Percentiles rank a stretch among this genome's conserved stretches.
phyloP scores from a whole-genome alignment of 2,329 filamentous ascomycete species.

The Alternaria viburni region DNA sequence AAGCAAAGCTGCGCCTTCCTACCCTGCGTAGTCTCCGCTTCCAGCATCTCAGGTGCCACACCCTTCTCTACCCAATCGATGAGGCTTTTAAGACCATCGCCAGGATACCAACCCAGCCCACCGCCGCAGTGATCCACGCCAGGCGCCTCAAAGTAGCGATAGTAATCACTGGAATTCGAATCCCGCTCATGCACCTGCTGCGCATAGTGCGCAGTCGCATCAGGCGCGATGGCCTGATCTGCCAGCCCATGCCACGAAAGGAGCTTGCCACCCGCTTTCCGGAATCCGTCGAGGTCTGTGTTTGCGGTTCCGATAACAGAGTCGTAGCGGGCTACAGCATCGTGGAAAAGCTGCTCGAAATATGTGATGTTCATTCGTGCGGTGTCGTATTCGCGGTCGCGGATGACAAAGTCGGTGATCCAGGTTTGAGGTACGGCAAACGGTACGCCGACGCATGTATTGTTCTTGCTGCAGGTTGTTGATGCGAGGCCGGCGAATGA shows the following conservation, averaged over 20 bases:
- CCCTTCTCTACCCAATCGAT: slow-evolving; percentile 41
- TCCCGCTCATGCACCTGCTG: slow-evolving; percentile 19
- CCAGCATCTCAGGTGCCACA: slow-evolving; percentile 24
- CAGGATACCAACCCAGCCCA: slow-evolving; percentile 29
- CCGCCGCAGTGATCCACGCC: slow-evolving; percentile 36
- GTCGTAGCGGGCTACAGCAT: slow-evolving; percentile 15
- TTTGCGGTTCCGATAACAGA: slow-evolving; percentile 17
- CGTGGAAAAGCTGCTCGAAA: slow-evolving; percentile 13
- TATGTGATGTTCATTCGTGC: slow-evolving; percentile 5
- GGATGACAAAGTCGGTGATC: slow-evolving; percentile 19
- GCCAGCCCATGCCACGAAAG: slow-evolving; percentile 30
- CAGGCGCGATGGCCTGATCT: slow-evolving; percentile 17
- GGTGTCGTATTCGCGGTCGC: slow-evolving; percentile 14
- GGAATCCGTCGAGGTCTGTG: slow-evolving; percentile 18
- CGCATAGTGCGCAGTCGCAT: slow-evolving; percentile 19
- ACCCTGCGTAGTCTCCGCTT: slow-evolving; percentile 10
- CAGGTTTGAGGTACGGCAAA: slow-evolving; percentile 14
- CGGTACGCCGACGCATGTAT: slow-evolving; percentile 15
- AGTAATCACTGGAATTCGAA: slow-evolving; percentile 24
- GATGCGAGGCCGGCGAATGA: slow-evolving; percentile 8
- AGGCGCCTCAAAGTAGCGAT: slow-evolving; percentile 41
- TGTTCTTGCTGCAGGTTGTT: slow-evolving; percentile 17
- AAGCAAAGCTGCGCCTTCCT: slow-evolving; percentile 16
- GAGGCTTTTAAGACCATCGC: slow-evolving; percentile 24
- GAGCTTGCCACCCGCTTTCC: slow-evolving; percentile 28